Percentiles rank a stretch among this genome's conserved stretches.
These are phyloP conservation scores for Penstemon newberryi DNA, from an alignment of 257 asterid species.

Conservation along the genomic window DNA sequence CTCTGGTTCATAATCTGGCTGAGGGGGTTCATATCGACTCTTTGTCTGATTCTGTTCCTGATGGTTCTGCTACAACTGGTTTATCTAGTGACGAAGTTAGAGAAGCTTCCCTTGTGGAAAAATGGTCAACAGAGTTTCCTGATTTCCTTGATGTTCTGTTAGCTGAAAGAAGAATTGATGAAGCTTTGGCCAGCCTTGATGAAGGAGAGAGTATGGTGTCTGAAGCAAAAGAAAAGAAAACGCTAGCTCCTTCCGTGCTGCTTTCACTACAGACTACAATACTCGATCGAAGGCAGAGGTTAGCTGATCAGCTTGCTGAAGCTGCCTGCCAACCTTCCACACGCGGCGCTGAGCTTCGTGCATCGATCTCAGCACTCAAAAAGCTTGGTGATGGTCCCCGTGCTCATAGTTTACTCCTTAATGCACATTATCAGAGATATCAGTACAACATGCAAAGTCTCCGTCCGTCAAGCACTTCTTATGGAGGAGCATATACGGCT, in stretches of 20 bases:
- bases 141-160: constrained; percentile 88
- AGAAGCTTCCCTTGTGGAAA: constrained; percentile 79
- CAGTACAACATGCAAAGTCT: constrained; percentile 93
- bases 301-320: constrained; percentile 97
- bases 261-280: constrained; percentile 65
- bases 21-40: constrained; percentile 88
- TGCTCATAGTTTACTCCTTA: constrained; percentile 86
- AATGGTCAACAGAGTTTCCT: constrained; percentile 81
- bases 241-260: constrained; percentile 46
- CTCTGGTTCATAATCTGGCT: constrained; percentile 84
- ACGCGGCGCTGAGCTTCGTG: constrained; percentile 93
- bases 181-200: constrained; percentile 84
- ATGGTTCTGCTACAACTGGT: constrained; percentile 47
- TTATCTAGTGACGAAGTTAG: constrained; percentile 46
- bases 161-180: constrained; percentile 97
- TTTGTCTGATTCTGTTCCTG: constrained; percentile 50
- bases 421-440: constrained; percentile 91
- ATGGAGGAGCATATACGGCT: constrained; percentile 98
- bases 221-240: constrained; percentile 71
- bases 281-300: constrained; percentile 72
- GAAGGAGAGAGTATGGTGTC: constrained; percentile 73
- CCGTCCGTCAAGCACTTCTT: constrained; percentile 93
- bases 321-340: constrained; percentile 97
- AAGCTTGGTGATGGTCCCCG: constrained; percentile 97
- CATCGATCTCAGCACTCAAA: constrained; percentile 91